Percentiles rank a stretch among this genome's conserved stretches.
phyloP scores from a whole-genome alignment of 345 rosid genomes.

The Turnera subulata region DNA sequence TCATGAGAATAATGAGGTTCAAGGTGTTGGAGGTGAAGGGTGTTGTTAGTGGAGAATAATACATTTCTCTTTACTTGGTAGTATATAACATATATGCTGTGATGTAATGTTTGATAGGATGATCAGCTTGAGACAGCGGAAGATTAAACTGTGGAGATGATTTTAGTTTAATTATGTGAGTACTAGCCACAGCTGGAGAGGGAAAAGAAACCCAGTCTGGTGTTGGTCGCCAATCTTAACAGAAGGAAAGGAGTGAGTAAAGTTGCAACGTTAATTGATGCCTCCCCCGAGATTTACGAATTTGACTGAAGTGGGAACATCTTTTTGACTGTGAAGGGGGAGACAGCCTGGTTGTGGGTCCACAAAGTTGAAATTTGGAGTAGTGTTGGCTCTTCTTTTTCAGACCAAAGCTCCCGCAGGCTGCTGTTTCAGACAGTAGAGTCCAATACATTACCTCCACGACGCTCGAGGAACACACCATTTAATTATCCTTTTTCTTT shows the following conservation, averaged over 20 bases:
- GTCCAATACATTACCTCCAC: no score
- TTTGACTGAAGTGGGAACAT: no score
- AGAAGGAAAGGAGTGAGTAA: neutral
- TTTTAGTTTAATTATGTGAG: no score
- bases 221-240: neutral
- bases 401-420: slow-evolving; percentile 10
- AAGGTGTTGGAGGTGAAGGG: neutral
- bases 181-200: no score
- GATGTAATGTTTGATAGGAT: no score
- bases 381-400: slow-evolving; percentile 6
- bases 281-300: slow-evolving; percentile 15
- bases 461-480: no score
- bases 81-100: neutral
- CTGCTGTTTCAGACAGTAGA: no score
- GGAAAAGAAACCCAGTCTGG: neutral
- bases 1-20: neutral
- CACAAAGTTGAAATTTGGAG: slow-evolving; percentile 14
- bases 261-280: neutral
- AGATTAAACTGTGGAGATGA: no score
- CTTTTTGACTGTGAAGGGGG: slow-evolving; percentile 8
- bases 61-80: neutral
- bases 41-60: neutral
- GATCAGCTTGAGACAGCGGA: no score
- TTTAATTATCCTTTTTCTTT: no score
- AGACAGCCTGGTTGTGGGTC: slow-evolving; percentile 11